These are phyloP conservation scores for Leptographium galeiforme DNA, from an alignment of 2,329 filamentous ascomycete genomes.

Conservation along the genomic window DNA sequence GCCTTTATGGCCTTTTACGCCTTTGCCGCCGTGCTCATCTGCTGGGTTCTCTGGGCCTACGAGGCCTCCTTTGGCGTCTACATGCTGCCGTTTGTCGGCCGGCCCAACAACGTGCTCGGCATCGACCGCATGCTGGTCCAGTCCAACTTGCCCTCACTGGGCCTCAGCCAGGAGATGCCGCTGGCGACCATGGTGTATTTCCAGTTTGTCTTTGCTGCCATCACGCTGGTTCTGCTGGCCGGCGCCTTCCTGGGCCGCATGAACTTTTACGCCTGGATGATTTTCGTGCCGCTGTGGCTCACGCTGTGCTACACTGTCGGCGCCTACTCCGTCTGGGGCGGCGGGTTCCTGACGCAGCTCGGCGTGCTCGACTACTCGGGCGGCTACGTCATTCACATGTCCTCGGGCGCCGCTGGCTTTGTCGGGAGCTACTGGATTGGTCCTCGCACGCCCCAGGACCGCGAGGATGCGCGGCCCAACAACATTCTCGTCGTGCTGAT, in stretches of 20 bases:
- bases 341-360: slow-evolving; percentile 20
- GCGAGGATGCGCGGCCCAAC: slow-evolving; percentile 31
- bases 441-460: slow-evolving; percentile 28
- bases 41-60: slow-evolving; percentile 36
- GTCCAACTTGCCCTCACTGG: slow-evolving; percentile 26
- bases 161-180: slow-evolving; percentile 25
- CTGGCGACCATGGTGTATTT: slow-evolving; percentile 38
- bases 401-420: slow-evolving; percentile 35
- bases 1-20: slow-evolving; percentile 39
- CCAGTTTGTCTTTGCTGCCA: slow-evolving; percentile 39
- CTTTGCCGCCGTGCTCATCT: slow-evolving; percentile 31
- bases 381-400: slow-evolving; percentile 39
- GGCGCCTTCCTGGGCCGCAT: slow-evolving; percentile 33
- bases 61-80: slow-evolving; percentile 33
- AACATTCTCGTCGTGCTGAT: slow-evolving; percentile 30
- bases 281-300: slow-evolving; percentile 37
- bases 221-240: slow-evolving; percentile 32
- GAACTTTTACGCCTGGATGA: slow-evolving; percentile 37
- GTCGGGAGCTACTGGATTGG: slow-evolving; percentile 33
- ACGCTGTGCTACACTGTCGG: slow-evolving; percentile 18
- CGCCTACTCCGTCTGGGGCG: slow-evolving; percentile 14
- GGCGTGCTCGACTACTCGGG: slow-evolving; percentile 38
- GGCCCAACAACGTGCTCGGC: slow-evolving; percentile 29
- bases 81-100: slow-evolving; percentile 35
- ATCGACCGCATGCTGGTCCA: slow-evolving; percentile 30